Base-by-base conservation (phyloP, 129 eudicot species). In the Centaurea solstitialis region DNA sequence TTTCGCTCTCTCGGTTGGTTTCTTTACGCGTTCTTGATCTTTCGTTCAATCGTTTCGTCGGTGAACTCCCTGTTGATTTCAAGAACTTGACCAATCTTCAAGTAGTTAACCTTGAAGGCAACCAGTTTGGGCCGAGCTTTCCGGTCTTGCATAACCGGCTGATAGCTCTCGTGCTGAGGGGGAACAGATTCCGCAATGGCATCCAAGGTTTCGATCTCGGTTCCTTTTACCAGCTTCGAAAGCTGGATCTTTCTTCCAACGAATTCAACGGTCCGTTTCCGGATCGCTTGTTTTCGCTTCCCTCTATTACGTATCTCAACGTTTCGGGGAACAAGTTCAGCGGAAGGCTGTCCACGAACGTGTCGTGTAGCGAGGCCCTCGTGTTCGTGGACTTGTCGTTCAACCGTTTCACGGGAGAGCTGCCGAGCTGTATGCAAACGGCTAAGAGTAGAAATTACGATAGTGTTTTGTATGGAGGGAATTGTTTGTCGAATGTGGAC, bases 91-190 rank as follows among this genome's bases (percentile, higher is more conserved):
- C 89, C 5, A 91, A 94, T 57, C 93, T 94, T 77, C 95, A 90
- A 80, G 87, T 88, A 64, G 85, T 94, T 73, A 80, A 90, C 78
- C 43, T 94, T 57, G 95, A 77, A 41, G 79, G 76, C 66, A 94
- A 94, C 70, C 75, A 26, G 9, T 74, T 91, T 71, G 98, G 98
- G 43, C 98, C 98, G 4, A 82, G 89, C 18, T 91, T 93, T 68
- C 98, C 98, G 0, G 76, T 24, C 80, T 62, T 87, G 70, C 87
- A 86, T 73, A 75, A 72, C 66, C 81, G 87, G 76, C 6, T 93
- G 75, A 84, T 93, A 0, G 84, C 84, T 72, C 77, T 93, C 38
- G 85, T 86, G 0, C 85, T 93, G 4, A 86, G 85, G 40, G 79
- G 53, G 15, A 93, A 93, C 80, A 79, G 62, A 40, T 93, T 93